These are phyloP conservation scores for Fusarium hainanense DNA, from an alignment of 2,329 filamentous ascomycete species.

Conservation along the genomic window DNA sequence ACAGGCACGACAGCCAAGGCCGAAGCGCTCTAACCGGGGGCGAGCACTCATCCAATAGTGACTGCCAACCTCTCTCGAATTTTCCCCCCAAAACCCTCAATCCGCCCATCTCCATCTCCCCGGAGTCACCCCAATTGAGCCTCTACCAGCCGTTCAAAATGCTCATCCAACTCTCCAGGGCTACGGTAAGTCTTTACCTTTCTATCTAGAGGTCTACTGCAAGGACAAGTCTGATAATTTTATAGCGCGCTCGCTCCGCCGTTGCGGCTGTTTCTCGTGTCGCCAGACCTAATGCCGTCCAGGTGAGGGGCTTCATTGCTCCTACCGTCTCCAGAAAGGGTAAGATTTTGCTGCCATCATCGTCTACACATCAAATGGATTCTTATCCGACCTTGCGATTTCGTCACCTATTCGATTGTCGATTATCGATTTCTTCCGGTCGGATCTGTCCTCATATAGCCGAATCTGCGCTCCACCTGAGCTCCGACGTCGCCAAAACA, in stretches of 20 bases:
- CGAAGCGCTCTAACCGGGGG: slow-evolving; percentile 45
- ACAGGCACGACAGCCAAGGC: slow-evolving; percentile 29
- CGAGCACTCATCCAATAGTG: slow-evolving; percentile 32
- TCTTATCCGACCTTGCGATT: slow-evolving; percentile 7
- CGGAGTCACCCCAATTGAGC: slow-evolving; percentile 59
- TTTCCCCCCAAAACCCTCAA: slow-evolving; percentile 52
- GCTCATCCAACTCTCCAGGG: slow-evolving; percentile 66
- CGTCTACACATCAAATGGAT: background rate
- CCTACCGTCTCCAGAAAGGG: slow-evolving; percentile 71
- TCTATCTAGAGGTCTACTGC: background rate
- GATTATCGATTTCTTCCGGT: slow-evolving; percentile 27
- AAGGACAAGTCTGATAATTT: slow-evolving; percentile 23
- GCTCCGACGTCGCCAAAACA: slow-evolving; percentile 42
- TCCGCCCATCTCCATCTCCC: slow-evolving; percentile 46
- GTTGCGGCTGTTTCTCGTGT: slow-evolving; percentile 61
- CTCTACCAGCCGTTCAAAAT: slow-evolving; percentile 62
- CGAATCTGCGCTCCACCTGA: slow-evolving; percentile 46
- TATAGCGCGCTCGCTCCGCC: slow-evolving; percentile 64
- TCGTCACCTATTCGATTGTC: slow-evolving; percentile 10
- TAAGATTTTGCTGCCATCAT: slow-evolving; percentile 54
- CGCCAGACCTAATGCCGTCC: slow-evolving; percentile 55
- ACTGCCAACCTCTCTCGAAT: slow-evolving; percentile 53
- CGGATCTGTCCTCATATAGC: slow-evolving; percentile 41
- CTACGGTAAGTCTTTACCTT: slow-evolving; percentile 60
- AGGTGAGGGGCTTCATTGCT: slow-evolving; percentile 68